Conservation (phyloP, 257 asterid species). For the Petunia axillaris region DNA sequence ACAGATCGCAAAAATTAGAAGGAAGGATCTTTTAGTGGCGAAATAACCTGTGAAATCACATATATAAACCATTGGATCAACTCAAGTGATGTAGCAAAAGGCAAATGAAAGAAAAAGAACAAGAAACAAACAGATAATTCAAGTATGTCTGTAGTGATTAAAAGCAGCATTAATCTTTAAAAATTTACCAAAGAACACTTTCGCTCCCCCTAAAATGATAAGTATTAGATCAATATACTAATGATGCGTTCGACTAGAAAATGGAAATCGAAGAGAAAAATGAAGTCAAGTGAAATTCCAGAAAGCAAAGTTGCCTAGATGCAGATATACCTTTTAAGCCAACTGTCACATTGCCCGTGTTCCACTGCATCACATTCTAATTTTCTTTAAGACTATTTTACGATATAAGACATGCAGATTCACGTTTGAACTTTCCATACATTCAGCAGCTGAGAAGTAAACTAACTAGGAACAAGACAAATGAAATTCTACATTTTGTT, state of each 20-base stretch:
- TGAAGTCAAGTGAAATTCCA: background rate
- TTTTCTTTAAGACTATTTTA: background rate
- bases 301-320: background rate
- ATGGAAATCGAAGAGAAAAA: background rate
- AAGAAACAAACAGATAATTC: background rate
- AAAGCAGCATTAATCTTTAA: background rate
- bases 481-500: constrained; percentile 2
- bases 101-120: background rate
- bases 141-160: background rate
- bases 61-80: constrained; percentile 11
- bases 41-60: constrained; percentile 23
- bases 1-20: constrained; percentile 25
- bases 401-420: background rate
- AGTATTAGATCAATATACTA: background rate
- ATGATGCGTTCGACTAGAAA: background rate
- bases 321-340: background rate
- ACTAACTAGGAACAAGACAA: background rate
- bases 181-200: background rate
- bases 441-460: background rate
- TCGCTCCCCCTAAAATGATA: background rate
- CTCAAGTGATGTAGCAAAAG: constrained; percentile 14
- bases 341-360: background rate
- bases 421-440: background rate
- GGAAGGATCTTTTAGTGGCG: background rate
- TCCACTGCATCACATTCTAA: constrained; percentile 9